Base-by-base conservation (phyloP, 2,329 filamentous ascomycete genomes). In the Bipolaris bicolor region DNA sequence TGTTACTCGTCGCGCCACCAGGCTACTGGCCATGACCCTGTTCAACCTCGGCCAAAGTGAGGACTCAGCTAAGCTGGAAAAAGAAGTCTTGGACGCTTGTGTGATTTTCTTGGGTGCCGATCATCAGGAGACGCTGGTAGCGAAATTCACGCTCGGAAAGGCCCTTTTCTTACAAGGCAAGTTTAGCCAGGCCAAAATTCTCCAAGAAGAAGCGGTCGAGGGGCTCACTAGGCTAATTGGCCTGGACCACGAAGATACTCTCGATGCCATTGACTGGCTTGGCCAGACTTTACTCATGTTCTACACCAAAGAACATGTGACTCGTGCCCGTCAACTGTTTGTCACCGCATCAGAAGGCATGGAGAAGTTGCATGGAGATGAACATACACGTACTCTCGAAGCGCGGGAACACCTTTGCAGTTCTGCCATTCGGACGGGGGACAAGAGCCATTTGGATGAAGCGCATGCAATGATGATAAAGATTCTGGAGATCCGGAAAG, bases 1-100 rank as follows among this genome's bases (percentile, higher is more conserved):
- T 1, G 44, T 7, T 1, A 62, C 70, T 9, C 66, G 67, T 13
- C 49, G 47, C 1, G 67, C 72, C 10, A 60, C 54, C n/a, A 53
- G 65, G 7, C 37, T 62, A 13, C 58, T 75, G 7, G 55, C 70
- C 15, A 45, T 18, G 6, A 72, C 72, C 2, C 58, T 62, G 5
- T 64, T 44, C 41, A 47, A 50, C n/a, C 48, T 64, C 6, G 61
- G 60, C n/a, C 61, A 63, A 2, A 36, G 39, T 1, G 66, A 70
- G 33, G 62, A 73, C 48, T 70, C 72, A 16, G 63, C 61, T 16
- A 52, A 52, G 13, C 45, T 74, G 13, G 63, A 67, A 45, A 24
- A 62, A 20, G 47, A 67, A 39, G 66, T 67, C 10, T 39, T 72
- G 5, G 13, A 68, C 16, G 58, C 57, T 31, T 69, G 64, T 45